phyloP scores from a whole-genome alignment of 371 early-diverging fungal species.

The Massospora cicadina region DNA sequence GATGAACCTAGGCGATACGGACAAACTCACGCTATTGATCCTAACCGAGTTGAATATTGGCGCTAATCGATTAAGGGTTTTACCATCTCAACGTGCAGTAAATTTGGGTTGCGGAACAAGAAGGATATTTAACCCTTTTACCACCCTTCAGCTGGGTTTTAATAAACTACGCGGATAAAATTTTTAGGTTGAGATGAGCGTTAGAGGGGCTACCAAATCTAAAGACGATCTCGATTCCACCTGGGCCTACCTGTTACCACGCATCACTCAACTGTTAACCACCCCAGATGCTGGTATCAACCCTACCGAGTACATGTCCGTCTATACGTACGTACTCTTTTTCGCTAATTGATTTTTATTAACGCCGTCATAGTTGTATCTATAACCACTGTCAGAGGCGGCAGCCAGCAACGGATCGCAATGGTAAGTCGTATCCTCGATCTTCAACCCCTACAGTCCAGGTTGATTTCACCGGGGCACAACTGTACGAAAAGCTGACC shows the following conservation, averaged over 20 bases:
- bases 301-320: conserved; percentile 53
- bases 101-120: too few relatives aligned
- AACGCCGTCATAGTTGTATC: conserved; percentile 32
- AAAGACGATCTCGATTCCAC: conserved; percentile 33
- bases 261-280: conserved; percentile 65
- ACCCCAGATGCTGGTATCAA: conserved; percentile 54
- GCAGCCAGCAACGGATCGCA: conserved; percentile 15
- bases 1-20: too few relatives aligned
- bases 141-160: too few relatives aligned
- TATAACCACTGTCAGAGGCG: conserved; percentile 65
- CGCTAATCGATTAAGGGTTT: too few relatives aligned
- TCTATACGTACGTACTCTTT: conserved; percentile 55
- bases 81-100: too few relatives aligned
- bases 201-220: background rate
- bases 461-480: conserved; percentile 4
- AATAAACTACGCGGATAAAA: too few relatives aligned
- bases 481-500: conserved; percentile 3
- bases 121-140: too few relatives aligned
- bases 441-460: too few relatives aligned
- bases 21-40: too few relatives aligned
- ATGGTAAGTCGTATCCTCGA: conserved; percentile 12
- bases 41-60: too few relatives aligned
- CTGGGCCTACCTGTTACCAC: conserved; percentile 58
- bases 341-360: background rate
- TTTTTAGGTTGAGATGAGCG: background rate